Base-by-base conservation (phyloP, 352 stramenopile species). In the Globisporangium nunn region DNA sequence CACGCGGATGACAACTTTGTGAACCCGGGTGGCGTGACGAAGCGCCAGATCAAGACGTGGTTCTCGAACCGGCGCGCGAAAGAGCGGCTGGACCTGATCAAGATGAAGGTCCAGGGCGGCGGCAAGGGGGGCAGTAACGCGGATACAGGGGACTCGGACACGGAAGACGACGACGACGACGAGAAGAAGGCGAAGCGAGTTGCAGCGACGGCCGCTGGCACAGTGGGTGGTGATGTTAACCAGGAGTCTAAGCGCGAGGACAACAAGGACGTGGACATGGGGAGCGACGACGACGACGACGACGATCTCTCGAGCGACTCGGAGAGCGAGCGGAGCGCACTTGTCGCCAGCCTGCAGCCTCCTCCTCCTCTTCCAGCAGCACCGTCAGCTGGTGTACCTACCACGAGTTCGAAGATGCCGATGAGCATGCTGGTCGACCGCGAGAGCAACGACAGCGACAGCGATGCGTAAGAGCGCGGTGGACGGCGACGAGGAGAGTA, bases 11-110 rank as follows among this genome's bases (percentile, higher is more conserved):
- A 85, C 54, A 61, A 82, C 37, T 75, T 72, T 47, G 68, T 52
- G 23, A 75, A 72, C 54, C 60, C 64, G 12, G 18, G 66, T 28
- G 70, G 71, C 11, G 74, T 93, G 39, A 91, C 81, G 30, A 92
- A 88, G 67, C 75, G 75, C 17, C 84, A 91, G 56, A 80, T 93
- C 64, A 86, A 91, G 70, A 87, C 73, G 47, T 93, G 84, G 84
- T 93, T 93, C 47, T 87, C 81, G 8, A 87, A 88, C 59, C 81
- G 82, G 31, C 79, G 84, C 39, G 78, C 79, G 6, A 91, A 93
- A 50, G 84, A 93, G 54, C 81, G 80, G 45, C 65, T 83, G 33
- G 84, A 91, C 57, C 62, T 91, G 46, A 79, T 91, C 43, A 88
- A 88, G 50, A 85, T 91, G 78, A 87, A 89, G 63, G 78, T 71